Percentiles rank a stretch among this genome's conserved stretches.
Evolutionary conservation across 345 rosid species (phyloP).

Genomic region (Reutealis trisperma): DNA sequence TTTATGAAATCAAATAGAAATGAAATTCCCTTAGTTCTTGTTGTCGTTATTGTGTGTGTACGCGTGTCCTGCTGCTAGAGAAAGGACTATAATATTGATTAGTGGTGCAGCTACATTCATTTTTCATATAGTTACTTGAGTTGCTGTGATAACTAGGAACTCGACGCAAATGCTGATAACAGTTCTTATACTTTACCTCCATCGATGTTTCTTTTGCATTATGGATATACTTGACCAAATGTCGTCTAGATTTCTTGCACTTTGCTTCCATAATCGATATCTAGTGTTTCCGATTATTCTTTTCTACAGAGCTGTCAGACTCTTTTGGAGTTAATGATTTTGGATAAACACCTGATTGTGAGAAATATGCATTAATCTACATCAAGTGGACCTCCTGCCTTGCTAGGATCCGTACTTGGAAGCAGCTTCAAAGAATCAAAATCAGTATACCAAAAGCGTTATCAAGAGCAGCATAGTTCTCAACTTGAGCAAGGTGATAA

Average conservation of each 20-base stretch:
- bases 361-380: slow-evolving; percentile 63
- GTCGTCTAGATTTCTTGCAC: neutral
- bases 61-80: neutral
- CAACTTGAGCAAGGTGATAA: too few relatives aligned
- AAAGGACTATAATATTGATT: neutral
- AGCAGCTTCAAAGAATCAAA: slow-evolving; percentile 44
- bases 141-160: neutral
- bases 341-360: slow-evolving; percentile 61
- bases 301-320: slow-evolving; percentile 61
- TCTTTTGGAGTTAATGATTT: slow-evolving; percentile 71
- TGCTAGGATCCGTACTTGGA: slow-evolving; percentile 46
- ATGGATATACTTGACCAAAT: neutral
- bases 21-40: neutral
- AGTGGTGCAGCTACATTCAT: neutral
- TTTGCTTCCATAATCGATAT: neutral
- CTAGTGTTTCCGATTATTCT: neutral
- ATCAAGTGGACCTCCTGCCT: slow-evolving; percentile 51
- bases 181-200: too few relatives aligned
- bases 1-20: too few relatives aligned
- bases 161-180: too few relatives aligned
- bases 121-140: neutral
- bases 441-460: slow-evolving; percentile 56
- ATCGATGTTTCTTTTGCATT: neutral
- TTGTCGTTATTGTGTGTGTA: neutral
- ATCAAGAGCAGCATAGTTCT: too few relatives aligned